Evolutionary conservation across 805 yeast species (phyloP).

Genomic region (Millerozyma miso): DNA sequence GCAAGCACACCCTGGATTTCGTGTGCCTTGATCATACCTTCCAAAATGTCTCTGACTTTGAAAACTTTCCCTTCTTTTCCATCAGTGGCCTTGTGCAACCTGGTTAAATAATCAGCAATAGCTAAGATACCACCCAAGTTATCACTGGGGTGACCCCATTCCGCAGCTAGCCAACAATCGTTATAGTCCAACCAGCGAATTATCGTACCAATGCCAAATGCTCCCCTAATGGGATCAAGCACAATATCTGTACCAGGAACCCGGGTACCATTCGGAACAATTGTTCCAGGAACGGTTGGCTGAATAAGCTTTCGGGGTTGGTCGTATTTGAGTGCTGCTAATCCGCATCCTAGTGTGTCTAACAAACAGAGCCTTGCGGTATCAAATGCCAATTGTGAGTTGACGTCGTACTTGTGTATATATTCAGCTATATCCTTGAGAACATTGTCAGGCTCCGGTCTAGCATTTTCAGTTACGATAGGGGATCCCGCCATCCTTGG

Average conservation of each 20-base stretch:
- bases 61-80: slow-evolving; percentile 38
- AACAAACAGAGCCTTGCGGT: slow-evolving; percentile 54
- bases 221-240: slow-evolving; percentile 55
- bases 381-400: slow-evolving; percentile 44
- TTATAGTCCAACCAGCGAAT: slow-evolving; percentile 61
- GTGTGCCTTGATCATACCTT: slow-evolving; percentile 59
- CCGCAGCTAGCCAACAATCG: slow-evolving; percentile 67
- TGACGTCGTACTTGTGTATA: slow-evolving; percentile 43
- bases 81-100: slow-evolving; percentile 37
- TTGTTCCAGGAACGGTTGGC: slow-evolving; percentile 56
- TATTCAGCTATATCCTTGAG: slow-evolving; percentile 47
- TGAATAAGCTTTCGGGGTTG: slow-evolving; percentile 47
- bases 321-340: slow-evolving; percentile 52
- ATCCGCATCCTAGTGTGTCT: slow-evolving; percentile 58
- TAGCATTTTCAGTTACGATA: slow-evolving; percentile 37
- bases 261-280: slow-evolving; percentile 52
- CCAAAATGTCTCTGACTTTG: slow-evolving; percentile 48
- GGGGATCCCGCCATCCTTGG: slow-evolving; percentile 4
- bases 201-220: slow-evolving; percentile 53
- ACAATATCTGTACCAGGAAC: slow-evolving; percentile 49
- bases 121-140: slow-evolving; percentile 58
- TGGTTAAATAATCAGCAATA: slow-evolving; percentile 52
- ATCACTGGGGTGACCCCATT: slow-evolving; percentile 67
- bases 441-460: slow-evolving; percentile 50
- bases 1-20: slow-evolving; percentile 61